Evolutionary conservation across 73 alveolate genomes (phyloP).

Genomic region (Tetrahymena elliotti): DNA sequence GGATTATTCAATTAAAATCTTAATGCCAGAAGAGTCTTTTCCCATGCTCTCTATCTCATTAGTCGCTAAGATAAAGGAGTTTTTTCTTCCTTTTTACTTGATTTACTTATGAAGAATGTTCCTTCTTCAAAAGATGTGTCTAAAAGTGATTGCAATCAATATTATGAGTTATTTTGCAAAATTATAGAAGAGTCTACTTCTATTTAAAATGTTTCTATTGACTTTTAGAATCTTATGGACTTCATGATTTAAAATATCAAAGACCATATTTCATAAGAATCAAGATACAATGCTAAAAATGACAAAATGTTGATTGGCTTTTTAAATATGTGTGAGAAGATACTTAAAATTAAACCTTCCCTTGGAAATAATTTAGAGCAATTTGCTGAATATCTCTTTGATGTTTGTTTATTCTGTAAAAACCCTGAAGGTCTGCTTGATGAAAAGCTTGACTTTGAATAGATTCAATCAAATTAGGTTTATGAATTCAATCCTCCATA

Average conservation of each 20-base stretch:
- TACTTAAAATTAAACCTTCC: constrained; percentile 3
- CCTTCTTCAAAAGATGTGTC: not conserved
- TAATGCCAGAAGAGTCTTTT: constrained; percentile 12
- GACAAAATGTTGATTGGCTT: constrained; percentile 44
- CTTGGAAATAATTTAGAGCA: not conserved
- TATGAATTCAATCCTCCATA: constrained; percentile 4
- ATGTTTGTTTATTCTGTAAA: constrained; percentile 21
- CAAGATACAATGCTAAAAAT: constrained; percentile 11
- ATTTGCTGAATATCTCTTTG: constrained; percentile 13
- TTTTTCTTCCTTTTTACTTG: constrained; percentile 11
- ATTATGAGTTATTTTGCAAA: constrained; percentile 42
- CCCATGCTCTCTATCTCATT: constrained; percentile 15
- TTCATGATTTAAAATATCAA: not conserved
- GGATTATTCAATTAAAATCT: constrained; percentile 22
- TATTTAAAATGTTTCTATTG: constrained; percentile 2
- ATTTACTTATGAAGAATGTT: constrained; percentile 1
- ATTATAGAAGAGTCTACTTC: constrained; percentile 23
- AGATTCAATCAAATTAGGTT: not conserved
- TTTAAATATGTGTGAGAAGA: constrained; percentile 6
- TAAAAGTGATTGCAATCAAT: constrained; percentile 20
- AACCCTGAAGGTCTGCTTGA: not conserved
- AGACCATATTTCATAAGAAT: constrained; percentile 19
- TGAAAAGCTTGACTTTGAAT: not conserved
- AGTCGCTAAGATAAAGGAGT: constrained; percentile 17
- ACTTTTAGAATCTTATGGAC: constrained; percentile 14